Conservation (phyloP, 1,284 basidiomycete species). For the Tylopilus orsonianus region DNA sequence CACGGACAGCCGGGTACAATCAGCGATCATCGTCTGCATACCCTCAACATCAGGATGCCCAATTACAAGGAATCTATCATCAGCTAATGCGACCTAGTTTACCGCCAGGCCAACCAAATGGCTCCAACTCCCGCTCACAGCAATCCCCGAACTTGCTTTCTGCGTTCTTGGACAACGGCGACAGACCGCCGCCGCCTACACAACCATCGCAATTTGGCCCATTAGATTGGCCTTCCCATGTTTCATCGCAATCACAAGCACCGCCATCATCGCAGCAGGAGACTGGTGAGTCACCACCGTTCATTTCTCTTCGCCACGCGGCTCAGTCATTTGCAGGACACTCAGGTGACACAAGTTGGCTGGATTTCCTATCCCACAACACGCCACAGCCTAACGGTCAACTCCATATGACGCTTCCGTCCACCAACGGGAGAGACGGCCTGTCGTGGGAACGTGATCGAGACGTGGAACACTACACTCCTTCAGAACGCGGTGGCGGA, state of each 20-base stretch:
- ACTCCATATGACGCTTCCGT: conserved; percentile 32
- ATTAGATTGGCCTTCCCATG: conserved; percentile 34
- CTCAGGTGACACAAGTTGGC: conserved; percentile 31
- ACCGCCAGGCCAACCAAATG: conserved; percentile 24
- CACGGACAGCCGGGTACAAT: conserved; percentile 26
- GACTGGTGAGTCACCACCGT: conserved; percentile 17
- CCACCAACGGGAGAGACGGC: conserved; percentile 24
- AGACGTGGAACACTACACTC: conserved; percentile 26
- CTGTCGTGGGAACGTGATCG: conserved; percentile 35
- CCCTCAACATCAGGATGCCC: conserved; percentile 31
- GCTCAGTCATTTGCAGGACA: conserved; percentile 22
- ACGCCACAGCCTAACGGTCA: conserved; percentile 24
- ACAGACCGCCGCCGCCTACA: conserved; percentile 28
- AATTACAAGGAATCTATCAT: conserved; percentile 35
- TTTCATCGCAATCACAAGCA: conserved; percentile 21
- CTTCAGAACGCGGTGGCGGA: conserved; percentile 31
- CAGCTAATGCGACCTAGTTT: conserved; percentile 33
- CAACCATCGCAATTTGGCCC: conserved; percentile 25
- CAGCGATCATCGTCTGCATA: conserved; percentile 27
- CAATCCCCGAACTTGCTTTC: conserved; percentile 32
- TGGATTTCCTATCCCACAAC: conserved; percentile 33
- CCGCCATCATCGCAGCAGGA: conserved; percentile 26
- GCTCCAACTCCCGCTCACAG: conserved; percentile 21
- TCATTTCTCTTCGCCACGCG: neutral
- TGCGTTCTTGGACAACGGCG: conserved; percentile 29